Base-by-base conservation (phyloP, 192 early-diverging fungal species). In the Podila clonocystis region DNA sequence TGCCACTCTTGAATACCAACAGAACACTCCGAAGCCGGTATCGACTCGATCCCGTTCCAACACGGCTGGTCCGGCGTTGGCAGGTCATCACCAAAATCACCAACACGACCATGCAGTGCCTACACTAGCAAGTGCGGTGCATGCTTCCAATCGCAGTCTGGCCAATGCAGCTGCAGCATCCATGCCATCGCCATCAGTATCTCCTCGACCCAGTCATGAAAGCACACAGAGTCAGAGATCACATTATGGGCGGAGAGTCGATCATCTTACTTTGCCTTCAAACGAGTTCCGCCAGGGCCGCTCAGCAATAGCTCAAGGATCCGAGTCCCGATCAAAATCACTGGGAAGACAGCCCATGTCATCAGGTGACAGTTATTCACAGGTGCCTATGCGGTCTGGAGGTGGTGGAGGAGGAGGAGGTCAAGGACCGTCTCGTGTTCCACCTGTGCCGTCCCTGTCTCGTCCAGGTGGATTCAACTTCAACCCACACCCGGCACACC, bases 401-500 rank as follows among this genome's bases (percentile, higher is more conserved):
- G n/a, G n/a, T n/a, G n/a, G n/a, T n/a, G 65, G 50, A 9, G 58
- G 50, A 9, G 58, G 52, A 60, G 66, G 17, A 19, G 30, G 60
- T 22, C 70, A 60, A 20, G 33, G 64, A 22, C 69, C 50, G 0
- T 50, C 36, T 28, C 75, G 69, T 17, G 75, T 69, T 58, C 67
- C 66, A 28, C 70, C 75, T 2, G 22, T 67, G 36, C 75, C 63
- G 31, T 59, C 48, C 9, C 59, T 60, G 29, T 50, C 63, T 45
- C 29, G 34, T 62, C 20, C 60, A 63, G 50, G 38, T 38, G 60
- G 49, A 12, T 52, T 29, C 19, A 50, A 49, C 26, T 20, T 80
- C 6, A 70, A 75, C 62, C 76, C 57, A 17, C 83, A 73, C 48
- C 83, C 75, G 5, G 68, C 68, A 57, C 72, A 70, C 30, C 77